Evolutionary conservation across 2,329 filamentous ascomycete species (phyloP).

Genomic region (Penicillium sp.): DNA sequence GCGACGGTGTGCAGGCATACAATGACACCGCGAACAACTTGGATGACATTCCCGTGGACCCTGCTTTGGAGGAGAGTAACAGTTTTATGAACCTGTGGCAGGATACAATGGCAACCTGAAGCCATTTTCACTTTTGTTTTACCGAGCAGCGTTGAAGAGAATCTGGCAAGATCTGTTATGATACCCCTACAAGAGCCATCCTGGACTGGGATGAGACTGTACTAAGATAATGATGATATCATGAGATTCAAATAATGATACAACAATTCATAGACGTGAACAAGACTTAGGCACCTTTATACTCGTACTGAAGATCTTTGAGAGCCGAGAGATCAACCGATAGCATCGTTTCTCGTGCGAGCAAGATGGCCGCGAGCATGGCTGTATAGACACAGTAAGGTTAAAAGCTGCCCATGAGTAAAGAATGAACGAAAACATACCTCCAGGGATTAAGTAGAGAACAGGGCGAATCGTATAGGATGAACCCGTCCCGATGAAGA

Average conservation of each 20-base stretch:
- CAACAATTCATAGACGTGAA: background rate
- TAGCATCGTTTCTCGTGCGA: conserved; percentile 34
- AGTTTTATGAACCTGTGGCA: background rate
- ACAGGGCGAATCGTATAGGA: conserved; percentile 21
- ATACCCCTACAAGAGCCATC: conserved; percentile 4
- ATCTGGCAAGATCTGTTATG: conserved; percentile 2
- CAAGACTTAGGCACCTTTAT: conserved; percentile 37
- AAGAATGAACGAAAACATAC: conserved; percentile 24
- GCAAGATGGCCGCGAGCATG: conserved; percentile 29
- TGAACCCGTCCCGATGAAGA: conserved; percentile 15
- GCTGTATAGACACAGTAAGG: conserved; percentile 25
- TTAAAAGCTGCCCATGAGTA: background rate
- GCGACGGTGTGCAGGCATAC: background rate
- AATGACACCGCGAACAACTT: conserved; percentile 10
- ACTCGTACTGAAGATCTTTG: conserved; percentile 38
- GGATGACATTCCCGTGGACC: conserved; percentile 42
- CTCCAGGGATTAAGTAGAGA: conserved; percentile 36
- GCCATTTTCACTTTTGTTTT: background rate
- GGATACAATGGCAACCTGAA: background rate
- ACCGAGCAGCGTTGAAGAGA: background rate
- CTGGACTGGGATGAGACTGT: background rate
- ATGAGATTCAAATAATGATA: conserved; percentile 1
- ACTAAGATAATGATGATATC: background rate
- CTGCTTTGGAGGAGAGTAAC: conserved; percentile 30
- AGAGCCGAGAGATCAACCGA: conserved; percentile 38